Evolutionary conservation across 805 yeast genomes (phyloP).

Genomic region (Nakazawaea pomicola): DNA sequence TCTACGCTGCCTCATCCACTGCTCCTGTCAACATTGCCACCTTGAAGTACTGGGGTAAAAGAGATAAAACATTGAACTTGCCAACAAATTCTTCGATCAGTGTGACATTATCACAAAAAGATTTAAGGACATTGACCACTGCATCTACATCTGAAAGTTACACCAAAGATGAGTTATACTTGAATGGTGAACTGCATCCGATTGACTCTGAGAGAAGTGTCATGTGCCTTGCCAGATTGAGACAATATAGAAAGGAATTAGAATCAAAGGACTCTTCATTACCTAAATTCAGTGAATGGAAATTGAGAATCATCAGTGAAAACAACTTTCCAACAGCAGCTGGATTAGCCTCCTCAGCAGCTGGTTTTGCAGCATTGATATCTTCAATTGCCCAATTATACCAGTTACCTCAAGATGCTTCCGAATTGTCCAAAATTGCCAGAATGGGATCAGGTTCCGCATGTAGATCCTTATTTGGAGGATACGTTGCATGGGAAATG

Average conservation of each 20-base stretch:
- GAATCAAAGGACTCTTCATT: constrained; percentile 51
- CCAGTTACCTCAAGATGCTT: constrained; percentile 75
- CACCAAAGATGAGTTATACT: constrained; percentile 65
- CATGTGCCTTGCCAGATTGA: constrained; percentile 73
- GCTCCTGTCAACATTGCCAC: constrained; percentile 99
- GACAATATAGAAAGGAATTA: constrained; percentile 55
- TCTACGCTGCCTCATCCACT: constrained; percentile 75
- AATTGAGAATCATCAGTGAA: constrained; percentile 79
- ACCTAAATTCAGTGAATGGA: constrained; percentile 59
- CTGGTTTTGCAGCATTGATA: constrained; percentile 96
- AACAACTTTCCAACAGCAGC: constrained; percentile 99
- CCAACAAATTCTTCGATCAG: constrained; percentile 97
- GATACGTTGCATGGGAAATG: constrained; percentile 99
- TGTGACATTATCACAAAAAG: constrained; percentile 88
- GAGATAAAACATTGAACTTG: constrained; percentile 80
- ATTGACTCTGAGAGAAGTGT: constrained; percentile 57
- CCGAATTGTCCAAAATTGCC: constrained; percentile 89
- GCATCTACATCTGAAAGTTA: constrained; percentile 64
- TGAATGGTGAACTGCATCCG: constrained; percentile 81
- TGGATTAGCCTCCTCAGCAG: constrained; percentile 96
- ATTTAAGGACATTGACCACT: constrained; percentile 86
- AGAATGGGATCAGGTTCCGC: constrained; percentile 99
- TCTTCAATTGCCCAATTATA: constrained; percentile 82
- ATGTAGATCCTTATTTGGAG: constrained; percentile 94
- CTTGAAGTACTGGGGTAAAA: constrained; percentile 97